Base-by-base conservation (phyloP, 345 rosid genomes). In the Pugionium cornutum region DNA sequence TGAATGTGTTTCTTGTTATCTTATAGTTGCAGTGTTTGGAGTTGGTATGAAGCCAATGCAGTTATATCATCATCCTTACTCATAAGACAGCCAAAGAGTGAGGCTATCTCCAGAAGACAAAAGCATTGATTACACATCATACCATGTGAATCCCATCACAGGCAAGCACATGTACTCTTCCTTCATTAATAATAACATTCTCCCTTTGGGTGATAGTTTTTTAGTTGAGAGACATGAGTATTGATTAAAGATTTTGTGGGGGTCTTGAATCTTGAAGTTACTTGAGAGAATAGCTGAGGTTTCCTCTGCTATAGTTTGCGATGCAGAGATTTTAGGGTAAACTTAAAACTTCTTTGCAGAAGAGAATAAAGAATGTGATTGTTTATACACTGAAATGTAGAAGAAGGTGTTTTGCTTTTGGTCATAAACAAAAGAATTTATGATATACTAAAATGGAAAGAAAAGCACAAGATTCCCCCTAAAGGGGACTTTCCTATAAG, bases 81-180 rank as follows among this genome's bases (percentile, higher is more conserved):
- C 97, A 46, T 33, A 88, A 70, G 91, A 92, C 76, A 83, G 96
- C 79, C 97, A 89, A 80, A 87, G 82, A 75, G 94, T 89, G 59
- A 80, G 96, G 64, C 77, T 92, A 33, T 89, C 89, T 58, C 76
- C 86, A 80, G 98, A 92, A 77, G 98, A 92, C 84, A 87, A 86
- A 78, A 87, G 86, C 57, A 78, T 92, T 30, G 98, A 89, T 64
- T 92, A 92, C 78, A 88, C 97, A 54, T 92, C 98, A 6, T 78
- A 81, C 79, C 96, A 86, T 86, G 87, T 80, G 59, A 92, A 84
- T 73, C 96, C 97, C 31, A 66, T 85, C 58, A 82, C 84, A 3
- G 97, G 89, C 69, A 85, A 88, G 82, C 86, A 84, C 68, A 83
- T 89, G 88, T 87, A 82, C 54, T 57, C 91, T n/a, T 84, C 83